Conservation (phyloP, 2,329 filamentous ascomycete genomes). For the Aspergillus transmontanensis region DNA sequence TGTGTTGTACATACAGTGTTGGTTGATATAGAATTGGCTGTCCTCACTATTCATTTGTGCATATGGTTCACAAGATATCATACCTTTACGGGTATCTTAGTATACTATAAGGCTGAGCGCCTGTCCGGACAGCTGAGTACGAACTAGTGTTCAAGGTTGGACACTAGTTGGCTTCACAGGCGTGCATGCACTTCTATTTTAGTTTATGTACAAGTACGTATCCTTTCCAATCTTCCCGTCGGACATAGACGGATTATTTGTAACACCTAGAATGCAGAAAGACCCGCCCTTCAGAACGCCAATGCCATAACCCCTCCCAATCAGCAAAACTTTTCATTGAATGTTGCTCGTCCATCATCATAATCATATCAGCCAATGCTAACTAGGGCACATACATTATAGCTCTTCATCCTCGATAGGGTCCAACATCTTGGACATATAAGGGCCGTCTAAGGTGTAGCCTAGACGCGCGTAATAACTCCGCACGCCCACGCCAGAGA, state of each 20-base stretch:
- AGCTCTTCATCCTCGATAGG: slow-evolving; percentile 43
- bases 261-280: slow-evolving; percentile 13
- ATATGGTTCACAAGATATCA: not conserved
- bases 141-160: not conserved
- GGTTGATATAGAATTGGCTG: slow-evolving; percentile 14
- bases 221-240: not conserved
- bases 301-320: slow-evolving; percentile 4
- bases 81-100: not conserved
- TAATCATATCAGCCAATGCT: slow-evolving; percentile 14
- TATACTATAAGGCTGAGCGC: not conserved
- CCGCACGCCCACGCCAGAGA: slow-evolving; percentile 94
- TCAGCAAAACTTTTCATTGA: slow-evolving; percentile 5
- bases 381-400: slow-evolving; percentile 1
- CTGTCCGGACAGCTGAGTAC: not conserved
- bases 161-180: not conserved
- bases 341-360: slow-evolving; percentile 8
- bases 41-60: not conserved
- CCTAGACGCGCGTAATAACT: slow-evolving; percentile 94
- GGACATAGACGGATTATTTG: not conserved
- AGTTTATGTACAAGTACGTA: not conserved
- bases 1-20: slow-evolving; percentile 16
- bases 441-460: slow-evolving; percentile 90
- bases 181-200: not conserved
- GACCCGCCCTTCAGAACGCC: slow-evolving; percentile 5
- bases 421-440: slow-evolving; percentile 61